phyloP scores from a whole-genome alignment of 2,329 filamentous ascomycete species.

The Elsinoe australis region DNA sequence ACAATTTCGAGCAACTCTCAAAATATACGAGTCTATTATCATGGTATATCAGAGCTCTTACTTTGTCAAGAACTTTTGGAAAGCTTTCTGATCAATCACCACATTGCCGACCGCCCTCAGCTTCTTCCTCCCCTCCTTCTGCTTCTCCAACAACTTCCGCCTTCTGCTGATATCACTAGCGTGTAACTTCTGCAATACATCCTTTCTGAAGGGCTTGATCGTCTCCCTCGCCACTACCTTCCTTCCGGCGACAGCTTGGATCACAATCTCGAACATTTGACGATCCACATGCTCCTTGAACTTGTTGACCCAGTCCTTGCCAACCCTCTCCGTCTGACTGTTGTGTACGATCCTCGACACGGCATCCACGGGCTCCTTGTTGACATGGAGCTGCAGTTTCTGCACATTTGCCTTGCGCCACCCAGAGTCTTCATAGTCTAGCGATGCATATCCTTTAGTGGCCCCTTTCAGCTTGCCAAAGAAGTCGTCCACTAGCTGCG shows the following conservation, averaged over 20 bases:
- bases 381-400: constrained; percentile 88
- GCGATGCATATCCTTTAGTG: constrained; percentile 89
- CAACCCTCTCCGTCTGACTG: constrained; percentile 72
- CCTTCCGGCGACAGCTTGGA: constrained; percentile 70
- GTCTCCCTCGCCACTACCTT: constrained; percentile 85
- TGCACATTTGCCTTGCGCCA: constrained; percentile 73
- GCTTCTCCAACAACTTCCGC: constrained; percentile 85
- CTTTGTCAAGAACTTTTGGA: constrained; percentile 87
- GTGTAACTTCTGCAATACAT: constrained; percentile 87
- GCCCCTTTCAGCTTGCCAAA: constrained; percentile 92
- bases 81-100: constrained; percentile 90
- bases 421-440: constrained; percentile 94
- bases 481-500: constrained; percentile 90
- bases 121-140: constrained; percentile 90
- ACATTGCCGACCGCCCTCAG: constrained; percentile 78
- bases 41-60: constrained; percentile 32
- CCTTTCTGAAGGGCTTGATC: constrained; percentile 92
- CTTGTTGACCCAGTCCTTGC: constrained; percentile 81
- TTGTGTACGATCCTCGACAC: constrained; percentile 83
- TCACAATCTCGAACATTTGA: constrained; percentile 95
- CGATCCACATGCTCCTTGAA: constrained; percentile 96
- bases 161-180: constrained; percentile 78
- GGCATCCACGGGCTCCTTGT: constrained; percentile 87
- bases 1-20: too few species aligned
- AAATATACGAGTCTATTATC: too few species aligned